phyloP scores from a whole-genome alignment of 495 filamentous ascomycete species.

The Corynascus novoguineensis region DNA sequence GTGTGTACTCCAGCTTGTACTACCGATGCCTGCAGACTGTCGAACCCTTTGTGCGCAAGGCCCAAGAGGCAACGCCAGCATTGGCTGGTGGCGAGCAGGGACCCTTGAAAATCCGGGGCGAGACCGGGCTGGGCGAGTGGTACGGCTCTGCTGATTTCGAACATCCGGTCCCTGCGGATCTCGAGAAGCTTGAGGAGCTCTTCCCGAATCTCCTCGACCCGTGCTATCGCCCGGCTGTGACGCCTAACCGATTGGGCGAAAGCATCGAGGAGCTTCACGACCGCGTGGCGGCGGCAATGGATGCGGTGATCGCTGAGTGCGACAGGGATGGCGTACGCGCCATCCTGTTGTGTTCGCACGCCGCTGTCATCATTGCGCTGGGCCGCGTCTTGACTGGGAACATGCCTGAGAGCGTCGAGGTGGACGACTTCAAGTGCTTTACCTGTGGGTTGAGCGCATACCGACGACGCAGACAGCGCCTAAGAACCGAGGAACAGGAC shows the following conservation, averaged over 20 bases:
- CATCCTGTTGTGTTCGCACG: slow-evolving; percentile 83
- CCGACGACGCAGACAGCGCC: slow-evolving; percentile 22
- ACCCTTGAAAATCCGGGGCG: slow-evolving; percentile 50
- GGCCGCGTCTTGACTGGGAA: slow-evolving; percentile 71
- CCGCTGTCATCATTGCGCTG: slow-evolving; percentile 78
- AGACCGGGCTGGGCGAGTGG: slow-evolving; percentile 86
- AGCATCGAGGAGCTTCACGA: slow-evolving; percentile 71
- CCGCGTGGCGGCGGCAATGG: slow-evolving; percentile 65
- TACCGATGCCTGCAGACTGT: slow-evolving; percentile 92
- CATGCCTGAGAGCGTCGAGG: slow-evolving; percentile 61
- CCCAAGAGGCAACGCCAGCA: slow-evolving; percentile 22
- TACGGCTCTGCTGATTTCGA: slow-evolving; percentile 75
- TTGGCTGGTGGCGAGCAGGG: neutral
- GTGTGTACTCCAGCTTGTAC: slow-evolving; percentile 79
- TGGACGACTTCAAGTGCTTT: slow-evolving; percentile 80
- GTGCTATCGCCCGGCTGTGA: slow-evolving; percentile 52
- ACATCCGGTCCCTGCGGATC: slow-evolving; percentile 70
- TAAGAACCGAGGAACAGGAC: neutral
- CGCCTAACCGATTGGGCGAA: slow-evolving; percentile 69
- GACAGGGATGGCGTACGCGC: slow-evolving; percentile 60
- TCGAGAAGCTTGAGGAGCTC: slow-evolving; percentile 51
- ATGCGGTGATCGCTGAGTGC: slow-evolving; percentile 61
- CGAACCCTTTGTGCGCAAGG: slow-evolving; percentile 58
- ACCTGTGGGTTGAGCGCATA: slow-evolving; percentile 71
- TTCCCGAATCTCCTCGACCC: slow-evolving; percentile 57